Conservation (phyloP, 1,139 yeast species). For the Yarrowia galli region DNA sequence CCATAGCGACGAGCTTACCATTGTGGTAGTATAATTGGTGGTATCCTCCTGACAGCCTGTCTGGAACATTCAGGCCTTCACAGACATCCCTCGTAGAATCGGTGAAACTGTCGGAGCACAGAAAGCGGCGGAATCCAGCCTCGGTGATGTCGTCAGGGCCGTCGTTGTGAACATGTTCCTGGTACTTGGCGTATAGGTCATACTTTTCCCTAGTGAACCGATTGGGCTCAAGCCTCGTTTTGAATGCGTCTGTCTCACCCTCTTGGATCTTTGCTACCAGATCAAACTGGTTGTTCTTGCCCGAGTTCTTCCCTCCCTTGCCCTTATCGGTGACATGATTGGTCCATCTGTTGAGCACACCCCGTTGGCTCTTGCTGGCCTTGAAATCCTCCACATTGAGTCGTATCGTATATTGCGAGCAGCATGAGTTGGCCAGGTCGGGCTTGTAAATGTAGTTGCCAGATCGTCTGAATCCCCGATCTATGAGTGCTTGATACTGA, state of each 20-base stretch:
- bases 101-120: slow-evolving; percentile 61
- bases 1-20: slow-evolving; percentile 71
- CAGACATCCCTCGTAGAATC: slow-evolving; percentile 40
- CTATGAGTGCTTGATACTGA: slow-evolving; percentile 68
- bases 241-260: slow-evolving; percentile 50
- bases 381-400: slow-evolving; percentile 59
- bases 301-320: slow-evolving; percentile 42
- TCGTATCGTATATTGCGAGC: slow-evolving; percentile 82
- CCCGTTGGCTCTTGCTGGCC: slow-evolving; percentile 70
- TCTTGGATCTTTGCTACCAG: slow-evolving; percentile 45
- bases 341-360: slow-evolving; percentile 65
- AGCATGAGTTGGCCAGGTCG: slow-evolving; percentile 75
- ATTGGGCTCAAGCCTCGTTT: slow-evolving; percentile 63
- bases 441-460: slow-evolving; percentile 78
- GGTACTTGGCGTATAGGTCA: slow-evolving; percentile 72
- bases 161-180: slow-evolving; percentile 71
- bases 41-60: slow-evolving; percentile 54
- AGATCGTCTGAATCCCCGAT: slow-evolving; percentile 79
- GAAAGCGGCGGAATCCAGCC: slow-evolving; percentile 64
- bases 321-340: slow-evolving; percentile 53
- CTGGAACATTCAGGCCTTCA: slow-evolving; percentile 19
- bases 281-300: slow-evolving; percentile 48
- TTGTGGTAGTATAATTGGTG: slow-evolving; percentile 82
- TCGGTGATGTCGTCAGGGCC: slow-evolving; percentile 53
- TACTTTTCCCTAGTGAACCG: slow-evolving; percentile 66